Conservation (phyloP, 345 rosid species). For the Eucalyptus paniculata region DNA sequence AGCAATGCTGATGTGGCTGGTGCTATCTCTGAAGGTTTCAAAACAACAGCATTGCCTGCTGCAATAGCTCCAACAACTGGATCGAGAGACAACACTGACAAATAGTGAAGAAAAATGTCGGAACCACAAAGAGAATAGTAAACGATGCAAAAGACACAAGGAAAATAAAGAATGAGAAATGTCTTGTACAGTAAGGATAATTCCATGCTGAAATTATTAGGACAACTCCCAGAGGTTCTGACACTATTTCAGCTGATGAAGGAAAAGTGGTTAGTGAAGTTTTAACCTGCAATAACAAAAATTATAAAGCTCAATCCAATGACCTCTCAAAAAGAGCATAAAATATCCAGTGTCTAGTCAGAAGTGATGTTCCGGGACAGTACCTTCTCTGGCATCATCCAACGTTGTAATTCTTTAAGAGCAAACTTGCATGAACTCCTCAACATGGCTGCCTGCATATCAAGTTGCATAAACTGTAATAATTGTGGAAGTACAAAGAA, state of each 20-base stretch:
- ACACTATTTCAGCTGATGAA: constrained; percentile 80
- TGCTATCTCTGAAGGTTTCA: constrained; percentile 92
- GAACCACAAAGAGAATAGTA: background rate
- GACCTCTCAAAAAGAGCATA: background rate
- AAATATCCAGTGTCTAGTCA: background rate
- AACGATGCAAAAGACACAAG: background rate
- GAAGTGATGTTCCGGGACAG: background rate
- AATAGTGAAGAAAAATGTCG: background rate
- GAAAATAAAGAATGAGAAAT: background rate
- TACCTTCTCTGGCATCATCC: constrained; percentile 88
- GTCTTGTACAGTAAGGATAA: constrained; percentile 63
- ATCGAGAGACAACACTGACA: constrained; percentile 75
- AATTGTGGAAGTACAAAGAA: background rate
- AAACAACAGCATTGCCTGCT: constrained; percentile 80
- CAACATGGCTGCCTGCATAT: constrained; percentile 48
- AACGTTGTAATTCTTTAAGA: constrained; percentile 52
- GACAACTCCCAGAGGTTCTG: constrained; percentile 92
- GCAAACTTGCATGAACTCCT: constrained; percentile 49
- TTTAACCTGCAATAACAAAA: constrained; percentile 43
- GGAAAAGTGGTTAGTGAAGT: constrained; percentile 75
- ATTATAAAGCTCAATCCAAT: background rate
- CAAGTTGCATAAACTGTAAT: background rate
- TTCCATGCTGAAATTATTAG: constrained; percentile 95
- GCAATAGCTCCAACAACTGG: constrained; percentile 94
- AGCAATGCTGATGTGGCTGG: constrained; percentile 71